Conservation (phyloP, 2,329 filamentous ascomycete species). For the Pseudogymnoascus sp. region DNA sequence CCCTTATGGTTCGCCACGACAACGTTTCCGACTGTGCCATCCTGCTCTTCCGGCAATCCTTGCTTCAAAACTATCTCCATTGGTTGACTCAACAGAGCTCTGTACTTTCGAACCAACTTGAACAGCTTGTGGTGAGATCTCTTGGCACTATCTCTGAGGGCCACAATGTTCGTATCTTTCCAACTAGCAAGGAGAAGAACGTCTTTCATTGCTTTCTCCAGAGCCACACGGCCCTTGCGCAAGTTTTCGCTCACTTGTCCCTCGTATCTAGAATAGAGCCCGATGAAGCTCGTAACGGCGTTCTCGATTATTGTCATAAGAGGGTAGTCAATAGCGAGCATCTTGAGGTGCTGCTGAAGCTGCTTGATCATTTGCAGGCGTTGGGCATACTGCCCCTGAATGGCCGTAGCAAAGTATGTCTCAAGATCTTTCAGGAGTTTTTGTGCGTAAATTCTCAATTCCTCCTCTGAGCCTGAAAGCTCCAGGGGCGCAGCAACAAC, state of each 20-base stretch:
- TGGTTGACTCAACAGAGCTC: conserved; percentile 67
- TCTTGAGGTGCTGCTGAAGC: conserved; percentile 54
- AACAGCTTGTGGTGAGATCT: conserved; percentile 89
- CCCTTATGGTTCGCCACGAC: not conserved
- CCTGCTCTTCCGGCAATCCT: conserved; percentile 45
- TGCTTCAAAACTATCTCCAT: conserved; percentile 56
- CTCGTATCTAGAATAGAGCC: conserved; percentile 66
- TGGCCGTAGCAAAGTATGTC: conserved; percentile 69
- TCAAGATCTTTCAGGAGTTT: conserved; percentile 69
- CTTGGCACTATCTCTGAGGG: conserved; percentile 78
- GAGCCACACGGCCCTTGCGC: conserved; percentile 54
- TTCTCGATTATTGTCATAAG: conserved; percentile 50
- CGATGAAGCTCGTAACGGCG: conserved; percentile 68
- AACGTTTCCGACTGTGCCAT: conserved; percentile 3
- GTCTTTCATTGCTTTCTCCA: conserved; percentile 92
- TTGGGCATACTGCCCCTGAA: conserved; percentile 69
- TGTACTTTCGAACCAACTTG: conserved; percentile 84
- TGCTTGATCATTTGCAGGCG: conserved; percentile 64
- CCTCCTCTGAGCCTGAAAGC: conserved; percentile 49
- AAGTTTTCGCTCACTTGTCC: conserved; percentile 57
- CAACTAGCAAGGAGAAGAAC: conserved; percentile 90
- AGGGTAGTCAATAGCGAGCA: conserved; percentile 53
- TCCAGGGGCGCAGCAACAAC: conserved; percentile 68
- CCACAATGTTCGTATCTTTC: conserved; percentile 95
- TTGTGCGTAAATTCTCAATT: conserved; percentile 55